Conservation (phyloP, 83 land plant species). For the Isoetes engelmannii region DNA sequence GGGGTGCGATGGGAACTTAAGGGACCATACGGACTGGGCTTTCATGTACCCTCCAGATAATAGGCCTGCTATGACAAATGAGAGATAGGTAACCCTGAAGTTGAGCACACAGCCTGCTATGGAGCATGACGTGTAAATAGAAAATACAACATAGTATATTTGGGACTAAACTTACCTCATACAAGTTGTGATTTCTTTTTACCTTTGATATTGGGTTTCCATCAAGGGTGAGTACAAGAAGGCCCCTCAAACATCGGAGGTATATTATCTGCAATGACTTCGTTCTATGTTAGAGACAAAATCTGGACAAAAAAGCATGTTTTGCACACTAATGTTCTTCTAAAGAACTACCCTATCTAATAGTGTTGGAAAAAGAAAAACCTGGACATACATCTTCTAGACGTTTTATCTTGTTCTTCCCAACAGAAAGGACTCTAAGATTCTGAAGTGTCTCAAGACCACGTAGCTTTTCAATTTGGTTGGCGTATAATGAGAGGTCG, state of each 20-base stretch:
- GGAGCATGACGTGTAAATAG: no score
- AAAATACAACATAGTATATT: no score
- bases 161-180: no score
- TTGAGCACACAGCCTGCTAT: no score
- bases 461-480: slow-evolving; percentile 20
- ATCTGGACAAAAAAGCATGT: not conserved
- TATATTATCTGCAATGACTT: slow-evolving; percentile 13
- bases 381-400: slow-evolving; percentile 25
- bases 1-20: no score
- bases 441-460: slow-evolving; percentile 36
- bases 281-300: not conserved
- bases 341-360: not conserved
- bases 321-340: not conserved
- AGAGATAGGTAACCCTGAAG: no score
- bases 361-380: not conserved
- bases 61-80: no score
- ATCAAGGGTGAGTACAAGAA: slow-evolving; percentile 30
- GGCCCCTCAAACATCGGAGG: slow-evolving; percentile 26
- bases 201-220: slow-evolving; percentile 39
- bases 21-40: no score
- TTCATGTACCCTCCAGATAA: no score
- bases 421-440: slow-evolving; percentile 27
- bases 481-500: slow-evolving; percentile 32
- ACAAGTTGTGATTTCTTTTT: not conserved
- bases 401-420: slow-evolving; percentile 29